Base-by-base conservation (phyloP, 495 filamentous ascomycete species). In the Penicillium malachiteum region DNA sequence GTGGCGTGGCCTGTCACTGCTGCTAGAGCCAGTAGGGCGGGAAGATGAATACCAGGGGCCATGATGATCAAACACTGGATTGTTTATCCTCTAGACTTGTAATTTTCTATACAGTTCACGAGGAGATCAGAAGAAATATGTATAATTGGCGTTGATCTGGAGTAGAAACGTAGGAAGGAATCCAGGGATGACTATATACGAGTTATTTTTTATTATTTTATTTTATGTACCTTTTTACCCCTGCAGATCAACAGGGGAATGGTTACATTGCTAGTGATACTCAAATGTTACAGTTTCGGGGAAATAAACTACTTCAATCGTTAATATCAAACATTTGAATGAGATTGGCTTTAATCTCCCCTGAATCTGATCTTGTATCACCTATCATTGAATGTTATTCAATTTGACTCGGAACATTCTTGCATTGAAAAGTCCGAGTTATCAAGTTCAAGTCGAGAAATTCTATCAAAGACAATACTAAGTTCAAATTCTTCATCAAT, bases 211-310 rank as follows among this genome's bases (percentile, higher is more conserved):
- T 43, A 8, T 43, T 13, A 9, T 21, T 43, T 43, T 16, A 16
- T 43, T 43, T 43, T 8, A 8, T 7, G 37, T 21, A 46, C 17
- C 6, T 58, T 21, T 10, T 42, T 30, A 33, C 45, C 45, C 45
- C 30, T 58, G 50, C 31, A 35, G 56, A 58, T 58, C 50, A 35
- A 9, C 50, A 58, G 42, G 14, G 42, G 32, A 32, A 58, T 58
- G 33, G 56, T 58, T 58, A 58, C 56, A 58, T 58, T 54, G n/a
- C 35, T 32, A 30, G 7, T 37, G 34, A 32, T 40, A 12, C 8
- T 40, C 13, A 34, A 13, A 53, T 37, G 50, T 48, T 48, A 35
- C 44, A 44, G n/a, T 34, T 32, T 47, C 34, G 14, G 16, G 13
- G 26, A 39, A 26, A 26, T 26, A 26, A 26, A 26, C 21, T 26